A percentile compares a stretch with the other conserved stretches of the same genome.
phyloP scores from a whole-genome alignment of 768 basidiomycete genomes.

The Xerocomellus intermedius region DNA sequence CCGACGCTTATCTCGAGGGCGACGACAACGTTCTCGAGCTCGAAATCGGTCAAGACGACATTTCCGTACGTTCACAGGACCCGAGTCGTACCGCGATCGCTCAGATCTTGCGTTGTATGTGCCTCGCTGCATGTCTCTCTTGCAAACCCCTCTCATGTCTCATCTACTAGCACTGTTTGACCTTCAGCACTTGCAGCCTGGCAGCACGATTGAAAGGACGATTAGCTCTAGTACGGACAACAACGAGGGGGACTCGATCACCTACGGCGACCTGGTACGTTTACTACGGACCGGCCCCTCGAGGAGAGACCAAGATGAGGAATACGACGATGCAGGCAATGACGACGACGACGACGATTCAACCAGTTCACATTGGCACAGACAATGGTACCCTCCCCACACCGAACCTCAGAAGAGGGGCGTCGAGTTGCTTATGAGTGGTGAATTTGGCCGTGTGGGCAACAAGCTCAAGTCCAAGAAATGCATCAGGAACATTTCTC shows the following conservation, averaged over 20 bases:
- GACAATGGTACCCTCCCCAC: conserved; percentile 38
- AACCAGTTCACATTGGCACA: conserved; percentile 26
- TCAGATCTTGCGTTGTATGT: conserved; percentile 32
- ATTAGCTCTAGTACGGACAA: not conserved
- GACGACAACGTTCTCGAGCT: conserved; percentile 37
- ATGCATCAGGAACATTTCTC: conserved; percentile 48
- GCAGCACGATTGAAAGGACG: conserved; percentile 10
- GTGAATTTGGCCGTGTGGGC: conserved; percentile 74
- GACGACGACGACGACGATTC: conserved; percentile 34
- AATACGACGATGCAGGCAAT: conserved; percentile 38
- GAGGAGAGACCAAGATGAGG: conserved; percentile 38
- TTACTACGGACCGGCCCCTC: conserved; percentile 14
- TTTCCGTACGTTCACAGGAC: not conserved
- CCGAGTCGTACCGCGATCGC: conserved; percentile 13
- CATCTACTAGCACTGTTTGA: conserved; percentile 27
- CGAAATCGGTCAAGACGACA: conserved; percentile 28
- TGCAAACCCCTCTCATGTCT: conserved; percentile 2
- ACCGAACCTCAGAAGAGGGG: conserved; percentile 65
- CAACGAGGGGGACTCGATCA: conserved; percentile 12
- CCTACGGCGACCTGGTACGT: conserved; percentile 27
- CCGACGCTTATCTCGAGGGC: conserved; percentile 35
- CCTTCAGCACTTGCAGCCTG: conserved; percentile 23
- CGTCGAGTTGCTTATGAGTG: conserved; percentile 61
- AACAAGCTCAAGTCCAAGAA: conserved; percentile 46
- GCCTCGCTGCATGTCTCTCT: not conserved